These are phyloP conservation scores for Podila minutissima DNA, from an alignment of 192 early-diverging fungal genomes.

Conservation along the genomic window DNA sequence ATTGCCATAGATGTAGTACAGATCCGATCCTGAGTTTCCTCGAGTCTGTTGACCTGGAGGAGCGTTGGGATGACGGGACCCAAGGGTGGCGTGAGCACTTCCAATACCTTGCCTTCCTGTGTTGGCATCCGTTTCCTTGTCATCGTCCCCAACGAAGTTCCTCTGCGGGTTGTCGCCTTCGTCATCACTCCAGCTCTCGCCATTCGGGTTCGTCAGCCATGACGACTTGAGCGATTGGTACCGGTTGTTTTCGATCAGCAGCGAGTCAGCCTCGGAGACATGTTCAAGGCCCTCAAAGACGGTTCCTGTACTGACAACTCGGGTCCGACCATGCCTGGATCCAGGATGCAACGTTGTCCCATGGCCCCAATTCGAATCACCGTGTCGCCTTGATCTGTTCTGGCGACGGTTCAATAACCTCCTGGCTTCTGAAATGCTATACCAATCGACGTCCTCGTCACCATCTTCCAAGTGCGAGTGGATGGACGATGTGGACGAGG, in stretches of 20 bases:
- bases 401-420: conserved; percentile 2
- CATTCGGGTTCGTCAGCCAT: conserved; percentile 38
- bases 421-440: not conserved
- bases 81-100: not conserved
- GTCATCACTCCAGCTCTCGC: conserved; percentile 48
- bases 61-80: conserved; percentile 9
- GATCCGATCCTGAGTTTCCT: not conserved
- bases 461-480: conserved; percentile 16
- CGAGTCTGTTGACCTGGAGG: not conserved
- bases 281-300: conserved; percentile 39
- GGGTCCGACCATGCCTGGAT: conserved; percentile 14
- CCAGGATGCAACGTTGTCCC: not conserved
- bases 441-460: conserved; percentile 18
- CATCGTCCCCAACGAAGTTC: conserved; percentile 6
- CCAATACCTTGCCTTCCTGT: not conserved
- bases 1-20: conserved; percentile 35
- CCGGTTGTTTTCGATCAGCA: conserved; percentile 10
- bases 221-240: conserved; percentile 38
- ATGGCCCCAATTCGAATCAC: conserved; percentile 2
- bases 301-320: conserved; percentile 39
- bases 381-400: not conserved
- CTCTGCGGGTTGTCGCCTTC: conserved; percentile 14
- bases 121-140: conserved; percentile 18
- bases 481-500: conserved; percentile 25
- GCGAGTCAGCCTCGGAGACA: conserved; percentile 27